Evolutionary conservation across 345 rosid genomes (phyloP), one percentile per base, ranked within the genome.

Genomic region (Garcia nutans): DNA sequence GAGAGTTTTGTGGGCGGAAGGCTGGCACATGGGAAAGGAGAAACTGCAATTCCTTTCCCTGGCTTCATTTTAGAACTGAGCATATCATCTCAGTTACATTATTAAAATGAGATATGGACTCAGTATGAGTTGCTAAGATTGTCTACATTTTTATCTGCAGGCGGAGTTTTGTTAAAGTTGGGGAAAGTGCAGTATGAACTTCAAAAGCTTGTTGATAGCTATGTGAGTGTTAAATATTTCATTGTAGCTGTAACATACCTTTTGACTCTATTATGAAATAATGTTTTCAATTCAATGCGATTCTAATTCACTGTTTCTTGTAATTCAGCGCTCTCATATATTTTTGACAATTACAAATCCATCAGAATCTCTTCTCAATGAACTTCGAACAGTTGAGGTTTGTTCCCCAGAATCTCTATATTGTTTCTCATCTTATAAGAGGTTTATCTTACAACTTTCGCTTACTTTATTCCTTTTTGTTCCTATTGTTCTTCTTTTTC

Each of bases 361-460:
- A 17, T 89, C 98, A 6, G 99, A 96, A 77, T 92, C 97, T n/a
- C 90, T 93, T 83, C 90, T 96, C 69, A 90, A 82, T 80, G 98
- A 96, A 74, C 97, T 96, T 23, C 94, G 97, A 70, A 90, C 89
- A 37, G 97, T 93, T 69, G 99, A 96, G 99, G 99, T 96, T 79
- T 78, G 92, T 84, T 83, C 54, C 76, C 63, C n/a, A 65, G 3
- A 17, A 57, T 77, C 71, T 55, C 72, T 72, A 10, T 69, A 12
- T 76, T 81, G 56, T 68, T 49, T 72, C 45, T 58, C 13, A 47
- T 49, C 33, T 59, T 49, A 26, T 24, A 16, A 60, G 59, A 45
- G 37, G 63, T 67, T 10, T 69, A 4, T 44, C 54, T 41, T 52
- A 70, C 4, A 22, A 33, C 54, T 2, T 23, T 69, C 19, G 24